Evolutionary conservation across 257 asterid species (phyloP), one percentile per base, ranked within the genome.

Genomic region (Capsicum chinense): DNA sequence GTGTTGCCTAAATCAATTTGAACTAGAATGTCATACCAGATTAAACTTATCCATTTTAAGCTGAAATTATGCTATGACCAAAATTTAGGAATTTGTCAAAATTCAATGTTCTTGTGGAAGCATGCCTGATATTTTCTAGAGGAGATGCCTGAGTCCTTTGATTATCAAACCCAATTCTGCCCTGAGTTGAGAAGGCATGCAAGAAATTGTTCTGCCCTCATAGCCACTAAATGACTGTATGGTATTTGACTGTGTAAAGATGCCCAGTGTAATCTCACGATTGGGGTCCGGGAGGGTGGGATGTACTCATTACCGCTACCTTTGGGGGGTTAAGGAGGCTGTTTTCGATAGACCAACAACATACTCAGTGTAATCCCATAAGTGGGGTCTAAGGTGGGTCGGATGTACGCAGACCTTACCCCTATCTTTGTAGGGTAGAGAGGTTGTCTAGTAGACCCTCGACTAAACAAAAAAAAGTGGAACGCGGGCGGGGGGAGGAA

Each of bases 131-230:
- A 63, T 63, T 63, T 63, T 63, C 42, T 33, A 33, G n/a, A 66
- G 78, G 26, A 39, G 78, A 69, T 69, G 78, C 78, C 21, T 8
- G 54, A 37, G 78, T 69, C 26, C 79, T n/a, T 70, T 70, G 35
- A n/a, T 44, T 16, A 44, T 44, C 9, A n/a, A 70, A 17, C 19
- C 0, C 79, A 44, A 44, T 70, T 44, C 57, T 70, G 1, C 37
- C 57, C 26, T 44, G 57, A 70, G 79, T 70, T 70, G 57, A n/a
- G 57, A 69, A 70, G 79, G 79, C 79, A 44, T 66, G 79, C 37
- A 47, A 71, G 58, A 10, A 71, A n/a, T 16, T 44, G 5, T 71
- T 47, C 48, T 19, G 60, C 56, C 59, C 60, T 11, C 80, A 19
- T 19, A 19, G 80, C 13, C 80, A 73, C 7, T 19, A 73, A 19